phyloP scores from a whole-genome alignment of 2,329 filamentous ascomycete genomes.

The Endoconidiophora polonica region DNA sequence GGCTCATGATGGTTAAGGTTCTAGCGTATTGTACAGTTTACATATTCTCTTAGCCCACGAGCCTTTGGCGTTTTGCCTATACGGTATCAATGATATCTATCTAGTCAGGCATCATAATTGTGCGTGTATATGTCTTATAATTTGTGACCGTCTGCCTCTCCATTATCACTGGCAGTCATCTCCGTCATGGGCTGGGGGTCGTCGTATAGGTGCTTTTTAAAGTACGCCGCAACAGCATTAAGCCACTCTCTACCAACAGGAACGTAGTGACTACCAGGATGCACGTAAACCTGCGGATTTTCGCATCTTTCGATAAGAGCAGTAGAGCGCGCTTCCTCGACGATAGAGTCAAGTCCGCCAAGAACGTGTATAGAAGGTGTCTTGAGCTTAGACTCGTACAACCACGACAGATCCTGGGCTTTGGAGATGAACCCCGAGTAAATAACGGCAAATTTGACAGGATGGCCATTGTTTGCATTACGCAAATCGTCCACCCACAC shows the following conservation, averaged over 20 bases:
- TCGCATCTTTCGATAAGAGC: conserved; percentile 49
- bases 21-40: conserved; percentile 20
- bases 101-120: background rate
- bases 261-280: conserved; percentile 83
- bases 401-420: conserved; percentile 41
- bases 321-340: conserved; percentile 58
- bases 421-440: conserved; percentile 65
- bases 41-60: conserved; percentile 17
- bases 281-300: conserved; percentile 39
- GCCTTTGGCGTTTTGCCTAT: conserved; percentile 14
- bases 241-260: conserved; percentile 70
- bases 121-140: background rate
- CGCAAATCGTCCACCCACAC: conserved; percentile 30
- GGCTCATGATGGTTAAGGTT: conserved; percentile 15
- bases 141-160: background rate
- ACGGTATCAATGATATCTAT: conserved; percentile 12
- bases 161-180: background rate
- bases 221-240: conserved; percentile 57
- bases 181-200: conserved; percentile 10
- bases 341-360: conserved; percentile 72
- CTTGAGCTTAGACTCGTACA: conserved; percentile 54
- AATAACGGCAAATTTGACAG: conserved; percentile 52
- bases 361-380: conserved; percentile 72
- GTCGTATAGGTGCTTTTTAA: conserved; percentile 27
- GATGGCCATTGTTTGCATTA: conserved; percentile 28